These are phyloP conservation scores for Fusarium sambucinum DNA, from an alignment of 2,329 filamentous ascomycete species.

Conservation along the genomic window DNA sequence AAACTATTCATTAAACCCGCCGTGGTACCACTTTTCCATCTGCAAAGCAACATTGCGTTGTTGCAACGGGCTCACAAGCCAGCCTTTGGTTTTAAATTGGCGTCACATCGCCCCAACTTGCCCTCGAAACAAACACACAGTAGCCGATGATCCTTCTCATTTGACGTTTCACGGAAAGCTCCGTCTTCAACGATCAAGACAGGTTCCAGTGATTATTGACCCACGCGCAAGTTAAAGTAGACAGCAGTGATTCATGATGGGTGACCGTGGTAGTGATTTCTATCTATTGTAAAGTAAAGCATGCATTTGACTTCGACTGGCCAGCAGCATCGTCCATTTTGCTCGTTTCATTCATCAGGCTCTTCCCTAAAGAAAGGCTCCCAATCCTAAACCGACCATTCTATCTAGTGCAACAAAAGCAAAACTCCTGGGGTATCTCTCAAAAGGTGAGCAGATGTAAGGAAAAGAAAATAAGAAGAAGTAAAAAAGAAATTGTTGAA, in stretches of 20 bases:
- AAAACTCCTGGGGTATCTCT: constrained; percentile 48
- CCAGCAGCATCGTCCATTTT: constrained; percentile 49
- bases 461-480: constrained; percentile 31
- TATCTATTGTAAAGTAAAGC: constrained; percentile 46
- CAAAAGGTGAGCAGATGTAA: constrained; percentile 46
- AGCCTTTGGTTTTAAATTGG: constrained; percentile 39
- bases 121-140: constrained; percentile 42
- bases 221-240: neutral
- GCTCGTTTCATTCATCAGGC: constrained; percentile 48
- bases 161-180: constrained; percentile 34
- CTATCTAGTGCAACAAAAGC: constrained; percentile 45
- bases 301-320: constrained; percentile 44
- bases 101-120: constrained; percentile 36
- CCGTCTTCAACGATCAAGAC: constrained; percentile 1
- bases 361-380: constrained; percentile 38
- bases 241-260: constrained; percentile 40
- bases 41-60: constrained; percentile 41
- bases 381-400: constrained; percentile 42
- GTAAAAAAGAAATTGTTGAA: constrained; percentile 13
- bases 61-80: constrained; percentile 29
- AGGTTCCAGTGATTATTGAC: neutral
- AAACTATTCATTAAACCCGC: constrained; percentile 12
- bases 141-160: constrained; percentile 33
- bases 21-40: constrained; percentile 40
- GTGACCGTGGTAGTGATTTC: constrained; percentile 44